A percentile compares a stretch with the other conserved stretches of the same genome.
Evolutionary conservation across 1,284 basidiomycete species (phyloP).

Genomic region (Heterobasidion parviporum): DNA sequence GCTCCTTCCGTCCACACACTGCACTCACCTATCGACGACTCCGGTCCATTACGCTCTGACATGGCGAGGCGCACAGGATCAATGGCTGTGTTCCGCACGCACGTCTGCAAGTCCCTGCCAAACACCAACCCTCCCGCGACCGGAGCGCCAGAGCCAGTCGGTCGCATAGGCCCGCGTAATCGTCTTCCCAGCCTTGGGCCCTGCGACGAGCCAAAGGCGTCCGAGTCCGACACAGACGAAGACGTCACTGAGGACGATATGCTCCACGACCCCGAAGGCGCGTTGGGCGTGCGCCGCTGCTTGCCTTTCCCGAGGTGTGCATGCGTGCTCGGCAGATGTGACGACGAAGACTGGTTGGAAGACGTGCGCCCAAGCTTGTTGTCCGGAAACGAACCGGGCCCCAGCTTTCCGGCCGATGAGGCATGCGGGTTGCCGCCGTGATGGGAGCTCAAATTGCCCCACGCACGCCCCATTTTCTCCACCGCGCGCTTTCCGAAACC

Average conservation of each 20-base stretch:
- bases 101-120: slow-evolving; percentile 45
- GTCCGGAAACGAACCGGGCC: slow-evolving; percentile 3
- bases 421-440: slow-evolving; percentile 28
- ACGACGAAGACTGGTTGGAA: slow-evolving; percentile 28
- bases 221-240: slow-evolving; percentile 41
- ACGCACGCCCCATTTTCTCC: slow-evolving; percentile 63
- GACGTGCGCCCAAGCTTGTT: slow-evolving; percentile 24
- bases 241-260: slow-evolving; percentile 36
- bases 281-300: slow-evolving; percentile 44
- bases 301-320: slow-evolving; percentile 23
- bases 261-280: slow-evolving; percentile 50
- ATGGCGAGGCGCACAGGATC: slow-evolving; percentile 18
- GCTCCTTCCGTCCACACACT: not conserved
- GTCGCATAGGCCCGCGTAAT: slow-evolving; percentile 43
- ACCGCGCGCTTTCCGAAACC: slow-evolving; percentile 54
- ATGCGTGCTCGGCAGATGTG: slow-evolving; percentile 10
- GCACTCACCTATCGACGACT: slow-evolving; percentile 5
- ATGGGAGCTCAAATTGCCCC: slow-evolving; percentile 40
- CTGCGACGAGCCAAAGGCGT: slow-evolving; percentile 26
- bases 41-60: not conserved
- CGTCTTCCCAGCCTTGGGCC: slow-evolving; percentile 48
- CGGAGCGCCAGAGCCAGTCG: slow-evolving; percentile 20
- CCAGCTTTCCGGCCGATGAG: slow-evolving; percentile 23
- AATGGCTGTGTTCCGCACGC: slow-evolving; percentile 56
- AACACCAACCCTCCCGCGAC: slow-evolving; percentile 53